Conservation (phyloP, 2,329 filamentous ascomycete species). For the Venturia aucupariae region DNA sequence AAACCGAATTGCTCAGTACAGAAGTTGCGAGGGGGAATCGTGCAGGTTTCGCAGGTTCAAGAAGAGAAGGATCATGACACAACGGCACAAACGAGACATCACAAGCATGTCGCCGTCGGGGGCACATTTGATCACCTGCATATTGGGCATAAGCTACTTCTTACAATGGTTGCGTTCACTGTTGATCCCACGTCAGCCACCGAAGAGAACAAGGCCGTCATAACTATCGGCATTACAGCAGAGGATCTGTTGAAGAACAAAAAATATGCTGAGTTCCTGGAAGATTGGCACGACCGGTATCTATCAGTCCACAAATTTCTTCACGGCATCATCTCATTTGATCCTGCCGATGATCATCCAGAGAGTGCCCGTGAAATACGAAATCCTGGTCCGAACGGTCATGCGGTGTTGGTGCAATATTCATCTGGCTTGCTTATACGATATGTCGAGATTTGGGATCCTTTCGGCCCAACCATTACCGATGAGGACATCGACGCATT, state of each 20-base stretch:
- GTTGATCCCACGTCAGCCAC: constrained; percentile 37
- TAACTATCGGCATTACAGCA: constrained; percentile 76
- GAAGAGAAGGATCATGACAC: neutral
- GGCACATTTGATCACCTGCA: constrained; percentile 97
- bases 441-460: constrained; percentile 77
- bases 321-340: constrained; percentile 38
- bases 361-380: constrained; percentile 32
- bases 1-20: constrained; percentile 24
- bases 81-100: constrained; percentile 24
- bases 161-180: constrained; percentile 75
- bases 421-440: constrained; percentile 53
- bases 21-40: constrained; percentile 28
- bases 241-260: constrained; percentile 82
- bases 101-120: constrained; percentile 66
- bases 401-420: constrained; percentile 41
- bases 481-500: constrained; percentile 69
- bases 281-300: constrained; percentile 70
- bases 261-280: constrained; percentile 71
- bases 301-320: constrained; percentile 64
- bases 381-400: constrained; percentile 37
- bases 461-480: constrained; percentile 83
- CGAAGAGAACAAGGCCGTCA: constrained; percentile 41
- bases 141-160: constrained; percentile 87
- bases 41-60: constrained; percentile 17
- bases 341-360: constrained; percentile 4